phyloP scores from a whole-genome alignment of 2,329 filamentous ascomycete genomes.

The Paecilomyces dactylethromorphus region DNA sequence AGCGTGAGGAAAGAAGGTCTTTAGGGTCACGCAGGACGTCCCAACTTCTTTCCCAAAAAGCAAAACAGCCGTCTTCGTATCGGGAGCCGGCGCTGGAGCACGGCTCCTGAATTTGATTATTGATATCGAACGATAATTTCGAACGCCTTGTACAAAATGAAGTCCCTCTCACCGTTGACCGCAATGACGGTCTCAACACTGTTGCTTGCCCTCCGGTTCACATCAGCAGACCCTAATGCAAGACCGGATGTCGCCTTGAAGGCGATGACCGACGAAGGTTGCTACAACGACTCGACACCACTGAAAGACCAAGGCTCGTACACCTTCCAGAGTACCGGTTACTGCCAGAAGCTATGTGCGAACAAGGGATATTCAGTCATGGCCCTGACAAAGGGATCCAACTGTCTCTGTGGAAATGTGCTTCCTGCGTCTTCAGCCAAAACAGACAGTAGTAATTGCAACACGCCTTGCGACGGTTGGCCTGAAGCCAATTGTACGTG shows the following conservation, averaged over 20 bases:
- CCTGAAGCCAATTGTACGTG: constrained; percentile 57
- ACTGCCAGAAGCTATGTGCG: constrained; percentile 49
- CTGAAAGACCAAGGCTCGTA: constrained; percentile 44
- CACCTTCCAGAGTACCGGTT: constrained; percentile 49
- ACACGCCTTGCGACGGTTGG: constrained; percentile 59
- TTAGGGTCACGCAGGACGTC: constrained; percentile 34
- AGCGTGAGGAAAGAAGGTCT: constrained; percentile 2
- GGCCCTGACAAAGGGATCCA: constrained; percentile 52
- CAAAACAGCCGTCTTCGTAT: constrained; percentile 10
- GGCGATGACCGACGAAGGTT: constrained; percentile 37
- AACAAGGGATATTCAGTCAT: constrained; percentile 50
- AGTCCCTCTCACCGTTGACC: constrained; percentile 18
- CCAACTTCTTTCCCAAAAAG: constrained; percentile 18
- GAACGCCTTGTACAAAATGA: constrained; percentile 15
- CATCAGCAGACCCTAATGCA: constrained; percentile 10
- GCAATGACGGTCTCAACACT: constrained; percentile 18
- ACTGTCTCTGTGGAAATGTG: constrained; percentile 68
- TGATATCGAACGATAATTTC: neutral
- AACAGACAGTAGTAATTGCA: constrained; percentile 56
- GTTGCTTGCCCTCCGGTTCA: constrained; percentile 16
- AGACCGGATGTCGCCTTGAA: constrained; percentile 1
- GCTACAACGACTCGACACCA: constrained; percentile 44
- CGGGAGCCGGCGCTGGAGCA: constrained; percentile 11
- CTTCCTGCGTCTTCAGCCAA: constrained; percentile 55
- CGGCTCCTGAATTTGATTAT: neutral